A percentile compares a stretch with the other conserved stretches of the same genome.
phyloP scores from a whole-genome alignment of 1,139 yeast genomes.

The Candida sp. region DNA sequence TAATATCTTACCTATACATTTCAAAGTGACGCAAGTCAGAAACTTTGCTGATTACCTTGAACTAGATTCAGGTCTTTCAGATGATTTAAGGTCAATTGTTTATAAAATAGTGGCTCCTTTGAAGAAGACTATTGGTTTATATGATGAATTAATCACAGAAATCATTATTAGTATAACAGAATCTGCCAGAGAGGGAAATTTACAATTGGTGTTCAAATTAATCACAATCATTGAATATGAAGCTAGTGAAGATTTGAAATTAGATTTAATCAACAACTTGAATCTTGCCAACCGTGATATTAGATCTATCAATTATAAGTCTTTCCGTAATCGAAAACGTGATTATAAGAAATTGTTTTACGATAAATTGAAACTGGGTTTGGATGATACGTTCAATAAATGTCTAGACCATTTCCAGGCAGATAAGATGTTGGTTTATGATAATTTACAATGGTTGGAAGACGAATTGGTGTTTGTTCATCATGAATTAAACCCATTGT shows the following conservation, averaged over 20 bases:
- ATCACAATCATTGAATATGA: conserved; percentile 80
- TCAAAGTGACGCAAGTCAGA: conserved; percentile 62
- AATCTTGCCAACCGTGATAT: conserved; percentile 18
- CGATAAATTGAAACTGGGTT: conserved; percentile 55
- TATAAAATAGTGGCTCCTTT: conserved; percentile 54
- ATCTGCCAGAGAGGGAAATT: conserved; percentile 63
- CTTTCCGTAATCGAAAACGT: conserved; percentile 46
- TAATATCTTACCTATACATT: conserved; percentile 65
- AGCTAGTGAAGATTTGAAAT: conserved; percentile 70
- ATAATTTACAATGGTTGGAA: conserved; percentile 80
- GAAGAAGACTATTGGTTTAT: conserved; percentile 48
- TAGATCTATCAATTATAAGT: conserved; percentile 24
- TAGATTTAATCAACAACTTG: conserved; percentile 47
- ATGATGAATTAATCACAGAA: conserved; percentile 63
- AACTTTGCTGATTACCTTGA: conserved; percentile 77
- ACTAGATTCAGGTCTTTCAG: conserved; percentile 54
- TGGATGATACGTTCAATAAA: conserved; percentile 63
- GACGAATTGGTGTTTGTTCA: conserved; percentile 70
- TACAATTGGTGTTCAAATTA: conserved; percentile 63
- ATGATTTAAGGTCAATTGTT: conserved; percentile 71
- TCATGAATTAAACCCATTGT: conserved; percentile 55
- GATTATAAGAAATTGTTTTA: conserved; percentile 66
- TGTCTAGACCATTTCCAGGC: conserved; percentile 57
- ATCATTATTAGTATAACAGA: conserved; percentile 67
- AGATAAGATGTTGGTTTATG: conserved; percentile 57